These are phyloP conservation scores for Nitzschia sp. DNA, from an alignment of 108 stramenopile species.

Conservation along the genomic window DNA sequence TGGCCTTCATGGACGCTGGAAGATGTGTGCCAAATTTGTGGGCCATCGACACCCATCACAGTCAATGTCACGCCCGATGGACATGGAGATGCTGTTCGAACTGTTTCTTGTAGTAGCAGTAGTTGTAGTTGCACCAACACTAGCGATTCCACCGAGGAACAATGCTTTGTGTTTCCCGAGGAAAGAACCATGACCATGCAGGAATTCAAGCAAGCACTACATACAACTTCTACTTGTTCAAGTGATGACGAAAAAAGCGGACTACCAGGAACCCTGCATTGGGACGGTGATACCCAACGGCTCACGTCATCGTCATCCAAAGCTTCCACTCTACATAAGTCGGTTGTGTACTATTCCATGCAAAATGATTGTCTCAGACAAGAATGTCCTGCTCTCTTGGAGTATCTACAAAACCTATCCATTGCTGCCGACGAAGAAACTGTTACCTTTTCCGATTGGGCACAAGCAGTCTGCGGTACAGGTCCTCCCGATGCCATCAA, in stretches of 20 bases:
- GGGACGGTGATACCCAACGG: no score
- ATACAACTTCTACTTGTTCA: slow-evolving; percentile 19
- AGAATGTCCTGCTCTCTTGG: slow-evolving; percentile 22
- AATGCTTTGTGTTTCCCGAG: slow-evolving; percentile 81
- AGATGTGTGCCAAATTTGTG: slow-evolving; percentile 50
- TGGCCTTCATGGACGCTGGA: slow-evolving; percentile 50
- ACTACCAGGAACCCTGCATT: no score
- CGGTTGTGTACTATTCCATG: slow-evolving; percentile 74
- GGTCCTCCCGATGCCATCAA: slow-evolving; percentile 90
- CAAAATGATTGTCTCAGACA: slow-evolving; percentile 89
- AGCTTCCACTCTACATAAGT: no score
- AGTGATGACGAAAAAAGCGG: background rate
- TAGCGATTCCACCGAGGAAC: background rate
- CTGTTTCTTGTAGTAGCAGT: no score
- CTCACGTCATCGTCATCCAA: no score
- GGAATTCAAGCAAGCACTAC: slow-evolving; percentile 42
- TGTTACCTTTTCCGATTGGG: slow-evolving; percentile 14
- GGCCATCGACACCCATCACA: slow-evolving; percentile 26
- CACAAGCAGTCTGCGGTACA: slow-evolving; percentile 61
- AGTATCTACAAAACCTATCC: background rate
- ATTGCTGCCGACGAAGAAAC: background rate
- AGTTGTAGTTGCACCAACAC: background rate
- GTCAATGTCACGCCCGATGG: slow-evolving; percentile 94
- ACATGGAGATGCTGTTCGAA: slow-evolving; percentile 81
- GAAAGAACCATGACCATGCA: slow-evolving; percentile 65